Conservation (phyloP, 495 filamentous ascomycete species). For the Aspergillus campestris region DNA sequence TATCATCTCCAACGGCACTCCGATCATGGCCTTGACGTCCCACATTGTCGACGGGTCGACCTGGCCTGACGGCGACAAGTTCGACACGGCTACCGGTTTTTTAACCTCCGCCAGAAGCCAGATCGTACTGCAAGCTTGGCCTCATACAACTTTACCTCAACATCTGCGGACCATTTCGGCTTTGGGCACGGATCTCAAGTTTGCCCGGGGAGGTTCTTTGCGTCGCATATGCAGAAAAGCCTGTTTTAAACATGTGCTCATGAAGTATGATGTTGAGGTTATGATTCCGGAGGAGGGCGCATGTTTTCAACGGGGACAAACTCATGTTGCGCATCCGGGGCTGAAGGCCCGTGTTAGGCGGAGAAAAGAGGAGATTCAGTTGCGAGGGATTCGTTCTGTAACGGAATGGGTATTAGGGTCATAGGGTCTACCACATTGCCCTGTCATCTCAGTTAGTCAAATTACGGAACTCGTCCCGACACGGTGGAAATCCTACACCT, state of each 20-base stretch:
- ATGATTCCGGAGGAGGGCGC: no score
- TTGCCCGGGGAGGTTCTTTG: slow-evolving; percentile 52
- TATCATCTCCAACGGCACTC: neutral
- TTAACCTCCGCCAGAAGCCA: slow-evolving; percentile 31
- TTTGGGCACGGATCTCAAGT: slow-evolving; percentile 43
- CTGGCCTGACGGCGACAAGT: slow-evolving; percentile 28
- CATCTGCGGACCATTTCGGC: slow-evolving; percentile 32
- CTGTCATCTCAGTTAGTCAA: neutral
- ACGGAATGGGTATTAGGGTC: no score
- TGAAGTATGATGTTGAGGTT: slow-evolving; percentile 35
- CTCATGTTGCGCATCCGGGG: no score
- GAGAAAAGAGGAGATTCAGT: no score
- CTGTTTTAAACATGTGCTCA: slow-evolving; percentile 37
- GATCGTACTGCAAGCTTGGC: slow-evolving; percentile 6
- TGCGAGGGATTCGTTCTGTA: no score
- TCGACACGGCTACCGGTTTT: slow-evolving; percentile 49
- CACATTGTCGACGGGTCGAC: neutral
- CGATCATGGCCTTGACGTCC: neutral
- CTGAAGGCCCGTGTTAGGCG: no score
- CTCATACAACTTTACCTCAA: slow-evolving; percentile 34
- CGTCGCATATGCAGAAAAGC: slow-evolving; percentile 42
- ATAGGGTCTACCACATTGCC: slow-evolving; percentile 20
- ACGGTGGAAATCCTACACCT: neutral
- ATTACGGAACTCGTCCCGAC: neutral
- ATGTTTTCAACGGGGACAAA: no score